Evolutionary conservation across 768 basidiomycete genomes (phyloP).

Genomic region (Auricularia sp.): DNA sequence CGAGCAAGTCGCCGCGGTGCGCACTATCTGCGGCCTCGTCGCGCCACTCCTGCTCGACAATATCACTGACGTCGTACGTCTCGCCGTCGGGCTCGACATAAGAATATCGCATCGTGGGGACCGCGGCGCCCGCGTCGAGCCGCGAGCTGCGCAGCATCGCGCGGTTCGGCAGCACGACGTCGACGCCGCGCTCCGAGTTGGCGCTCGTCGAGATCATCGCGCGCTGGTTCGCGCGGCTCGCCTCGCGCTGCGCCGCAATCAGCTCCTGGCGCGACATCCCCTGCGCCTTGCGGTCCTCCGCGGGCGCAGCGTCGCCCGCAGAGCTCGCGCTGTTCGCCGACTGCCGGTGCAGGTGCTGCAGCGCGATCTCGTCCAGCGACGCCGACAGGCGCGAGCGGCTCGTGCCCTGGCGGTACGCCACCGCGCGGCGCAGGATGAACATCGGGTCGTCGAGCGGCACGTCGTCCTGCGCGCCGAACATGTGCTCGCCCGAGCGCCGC

Average conservation of each 20-base stretch:
- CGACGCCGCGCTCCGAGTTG: conserved; percentile 80
- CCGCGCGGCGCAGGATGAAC: conserved; percentile 81
- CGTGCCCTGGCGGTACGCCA: conserved; percentile 52
- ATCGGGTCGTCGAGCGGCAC: conserved; percentile 74
- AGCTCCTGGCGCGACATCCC: conserved; percentile 68
- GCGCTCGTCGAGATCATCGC: conserved; percentile 77
- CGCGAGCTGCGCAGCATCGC: conserved; percentile 78
- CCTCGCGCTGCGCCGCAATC: conserved; percentile 87
- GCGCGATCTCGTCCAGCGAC: conserved; percentile 74
- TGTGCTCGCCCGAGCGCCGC: conserved; percentile 78
- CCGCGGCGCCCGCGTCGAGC: conserved; percentile 36
- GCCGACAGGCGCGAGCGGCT: conserved; percentile 64
- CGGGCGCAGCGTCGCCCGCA: conserved; percentile 11
- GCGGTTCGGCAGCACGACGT: conserved; percentile 77
- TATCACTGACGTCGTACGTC: conserved; percentile 87
- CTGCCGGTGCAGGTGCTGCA: conserved; percentile 63
- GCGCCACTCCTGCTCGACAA: conserved; percentile 84
- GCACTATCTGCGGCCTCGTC: conserved; percentile 19
- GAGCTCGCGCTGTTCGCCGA: conserved; percentile 26
- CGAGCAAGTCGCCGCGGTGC: conserved; percentile 50
- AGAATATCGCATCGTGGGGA: conserved; percentile 80
- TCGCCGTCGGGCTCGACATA: conserved; percentile 87
- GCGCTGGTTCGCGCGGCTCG: conserved; percentile 73
- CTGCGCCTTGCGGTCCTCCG: conserved; percentile 25
- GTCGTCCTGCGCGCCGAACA: conserved; percentile 65